These are phyloP conservation scores for Pseudogymnoascus sp. DNA, from an alignment of 2,329 filamentous ascomycete species.

Conservation along the genomic window DNA sequence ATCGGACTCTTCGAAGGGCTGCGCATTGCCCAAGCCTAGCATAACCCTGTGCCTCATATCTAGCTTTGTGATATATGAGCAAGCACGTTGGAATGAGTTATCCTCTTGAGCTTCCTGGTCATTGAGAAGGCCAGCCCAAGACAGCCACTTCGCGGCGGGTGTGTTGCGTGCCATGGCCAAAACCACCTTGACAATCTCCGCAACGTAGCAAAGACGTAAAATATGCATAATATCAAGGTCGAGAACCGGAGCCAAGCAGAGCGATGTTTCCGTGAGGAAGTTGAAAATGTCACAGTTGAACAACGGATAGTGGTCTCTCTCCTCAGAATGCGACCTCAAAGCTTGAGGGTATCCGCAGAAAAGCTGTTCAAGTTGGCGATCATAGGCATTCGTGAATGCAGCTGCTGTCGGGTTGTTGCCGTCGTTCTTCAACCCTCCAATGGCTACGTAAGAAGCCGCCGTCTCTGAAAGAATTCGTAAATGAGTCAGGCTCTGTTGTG, in stretches of 20 bases:
- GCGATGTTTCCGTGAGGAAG: slow-evolving; percentile 73
- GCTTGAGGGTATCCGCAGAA: slow-evolving; percentile 51
- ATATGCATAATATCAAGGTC: slow-evolving; percentile 71
- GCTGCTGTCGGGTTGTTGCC: slow-evolving; percentile 55
- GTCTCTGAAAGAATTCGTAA: slow-evolving; percentile 86
- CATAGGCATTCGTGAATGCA: slow-evolving; percentile 63
- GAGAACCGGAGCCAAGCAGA: slow-evolving; percentile 62
- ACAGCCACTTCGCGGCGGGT: slow-evolving; percentile 44
- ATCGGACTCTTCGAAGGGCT: slow-evolving; percentile 27
- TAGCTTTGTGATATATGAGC: not conserved
- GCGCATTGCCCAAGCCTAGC: slow-evolving; percentile 20
- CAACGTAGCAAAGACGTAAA: slow-evolving; percentile 79
- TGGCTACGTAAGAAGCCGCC: slow-evolving; percentile 72
- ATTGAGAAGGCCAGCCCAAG: slow-evolving; percentile 18
- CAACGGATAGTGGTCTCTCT: slow-evolving; percentile 42
- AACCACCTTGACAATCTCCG: slow-evolving; percentile 81
- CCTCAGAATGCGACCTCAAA: slow-evolving; percentile 12
- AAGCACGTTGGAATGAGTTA: not conserved
- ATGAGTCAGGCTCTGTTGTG: slow-evolving; percentile 78
- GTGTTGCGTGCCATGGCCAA: slow-evolving; percentile 52
- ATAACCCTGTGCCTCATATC: slow-evolving; percentile 4
- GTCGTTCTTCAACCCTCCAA: slow-evolving; percentile 61
- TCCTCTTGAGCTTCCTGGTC: slow-evolving; percentile 12
- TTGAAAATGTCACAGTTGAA: slow-evolving; percentile 67
- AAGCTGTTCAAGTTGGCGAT: slow-evolving; percentile 68